A percentile compares a stretch with the other conserved stretches of the same genome.
phyloP scores from a whole-genome alignment of 2,329 filamentous ascomycete species.

The Chrysoporthe puriensis region DNA sequence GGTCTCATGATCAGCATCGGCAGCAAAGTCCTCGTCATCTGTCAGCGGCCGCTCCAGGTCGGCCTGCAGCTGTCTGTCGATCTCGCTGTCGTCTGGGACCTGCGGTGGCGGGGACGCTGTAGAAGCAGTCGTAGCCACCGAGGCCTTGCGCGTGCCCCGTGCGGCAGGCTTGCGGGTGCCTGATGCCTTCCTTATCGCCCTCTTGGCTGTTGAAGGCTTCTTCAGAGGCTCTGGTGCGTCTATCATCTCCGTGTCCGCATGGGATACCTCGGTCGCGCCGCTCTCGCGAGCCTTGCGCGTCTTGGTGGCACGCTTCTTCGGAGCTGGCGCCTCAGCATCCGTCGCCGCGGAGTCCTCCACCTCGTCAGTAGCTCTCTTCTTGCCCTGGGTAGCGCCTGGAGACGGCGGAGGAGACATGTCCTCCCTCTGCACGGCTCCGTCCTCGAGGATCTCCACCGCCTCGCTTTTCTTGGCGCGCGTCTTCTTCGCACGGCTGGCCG shows the following conservation, averaged over 20 bases:
- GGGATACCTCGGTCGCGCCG: conserved; percentile 45
- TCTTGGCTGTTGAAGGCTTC: conserved; percentile 39
- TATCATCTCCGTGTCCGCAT: conserved; percentile 45
- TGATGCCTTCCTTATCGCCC: conserved; percentile 49
- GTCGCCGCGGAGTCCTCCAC: conserved; percentile 53
- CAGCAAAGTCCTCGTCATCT: conserved; percentile 52
- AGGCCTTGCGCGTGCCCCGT: conserved; percentile 35
- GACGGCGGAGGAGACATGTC: conserved; percentile 40
- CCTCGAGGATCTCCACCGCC: conserved; percentile 49
- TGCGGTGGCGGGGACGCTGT: conserved; percentile 42
- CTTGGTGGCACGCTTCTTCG: conserved; percentile 63
- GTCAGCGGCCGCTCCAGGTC: conserved; percentile 62
- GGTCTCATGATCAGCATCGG: conserved; percentile 50
- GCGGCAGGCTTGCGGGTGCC: conserved; percentile 51
- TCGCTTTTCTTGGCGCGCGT: conserved; percentile 59
- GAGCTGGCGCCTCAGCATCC: conserved; percentile 51
- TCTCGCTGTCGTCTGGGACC: conserved; percentile 65
- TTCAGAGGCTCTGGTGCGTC: conserved; percentile 41
- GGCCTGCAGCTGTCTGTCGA: conserved; percentile 67
- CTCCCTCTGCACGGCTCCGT: conserved; percentile 36
- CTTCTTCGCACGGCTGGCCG: conserved; percentile 51
- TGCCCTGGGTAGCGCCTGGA: conserved; percentile 53
- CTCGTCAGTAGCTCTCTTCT: conserved; percentile 66
- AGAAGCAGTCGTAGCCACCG: conserved; percentile 50
- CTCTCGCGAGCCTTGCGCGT: conserved; percentile 54